Conservation (phyloP, 2,329 filamentous ascomycete species). For the Blastomyces silverae region DNA sequence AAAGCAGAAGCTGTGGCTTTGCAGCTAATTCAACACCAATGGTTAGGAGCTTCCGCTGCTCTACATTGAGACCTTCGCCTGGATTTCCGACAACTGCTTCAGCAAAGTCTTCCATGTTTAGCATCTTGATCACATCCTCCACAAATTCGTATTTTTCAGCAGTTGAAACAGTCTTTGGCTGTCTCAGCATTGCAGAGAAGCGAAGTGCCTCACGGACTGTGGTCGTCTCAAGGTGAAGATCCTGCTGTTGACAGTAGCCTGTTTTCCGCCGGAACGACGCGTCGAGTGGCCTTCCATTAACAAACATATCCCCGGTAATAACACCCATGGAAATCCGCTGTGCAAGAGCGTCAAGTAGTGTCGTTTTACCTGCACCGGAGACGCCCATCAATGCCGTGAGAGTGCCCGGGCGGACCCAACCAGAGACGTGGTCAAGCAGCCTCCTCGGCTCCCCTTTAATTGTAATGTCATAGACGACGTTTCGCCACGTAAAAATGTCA, state of each 20-base stretch:
- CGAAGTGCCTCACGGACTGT: conserved; percentile 81
- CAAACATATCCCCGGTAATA: conserved; percentile 59
- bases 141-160: conserved; percentile 78
- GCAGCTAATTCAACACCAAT: conserved; percentile 91
- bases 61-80: conserved; percentile 62
- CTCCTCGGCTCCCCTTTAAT: conserved; percentile 47
- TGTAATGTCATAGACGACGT: conserved; percentile 51
- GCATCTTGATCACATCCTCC: conserved; percentile 75
- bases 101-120: conserved; percentile 82
- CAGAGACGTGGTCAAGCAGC: conserved; percentile 50
- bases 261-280: conserved; percentile 58
- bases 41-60: conserved; percentile 66
- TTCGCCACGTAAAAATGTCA: conserved; percentile 47
- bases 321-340: conserved; percentile 56
- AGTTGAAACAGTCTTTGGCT: conserved; percentile 63
- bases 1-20: conserved; percentile 76
- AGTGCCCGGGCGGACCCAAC: conserved; percentile 51
- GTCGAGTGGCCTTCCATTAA: conserved; percentile 54
- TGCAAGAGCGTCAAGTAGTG: conserved; percentile 52
- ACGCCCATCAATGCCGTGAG: conserved; percentile 57
- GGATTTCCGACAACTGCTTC: conserved; percentile 83
- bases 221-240: conserved; percentile 72
- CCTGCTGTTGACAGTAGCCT: conserved; percentile 62
- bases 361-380: conserved; percentile 57
- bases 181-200: conserved; percentile 78